Base-by-base conservation (phyloP, 805 yeast species). In the Clavispora vitiphila region DNA sequence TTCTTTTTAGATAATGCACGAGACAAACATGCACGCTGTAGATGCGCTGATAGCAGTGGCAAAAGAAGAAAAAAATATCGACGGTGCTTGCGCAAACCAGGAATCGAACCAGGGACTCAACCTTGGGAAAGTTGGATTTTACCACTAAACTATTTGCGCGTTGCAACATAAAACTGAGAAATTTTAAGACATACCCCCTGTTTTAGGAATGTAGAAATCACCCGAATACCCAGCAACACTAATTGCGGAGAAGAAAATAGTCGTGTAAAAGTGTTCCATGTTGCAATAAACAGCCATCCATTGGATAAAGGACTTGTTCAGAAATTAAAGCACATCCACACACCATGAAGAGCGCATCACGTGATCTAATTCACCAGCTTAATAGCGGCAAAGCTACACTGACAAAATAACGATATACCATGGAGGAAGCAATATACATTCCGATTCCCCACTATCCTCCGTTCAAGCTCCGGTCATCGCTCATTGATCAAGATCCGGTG, bases 401-500 rank as follows among this genome's bases (percentile, higher is more conserved):
- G 10, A 24, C 10, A 27, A 14, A 15, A 27, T 15, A 26, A 23
- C 14, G 10, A 3, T 22, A 34, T 24, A 24, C 32, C 27, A 29
- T 44, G 46, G 42, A 39, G 18, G 46, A 42, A 14, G 24, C 49
- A 36, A 40, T 47, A 1, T 41, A 72, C 35, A 64, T 81, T 4
- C 86, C 86, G 2, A 74, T 83, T 8, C 83, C 85, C 15, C 74
- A 76, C 20, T 85, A 78, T 45, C 93, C 93, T 8, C 89, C 90
- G 1, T 83, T 84, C 62, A 76, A 76, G 46, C 70, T 85, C 21
- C 67, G 93, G 26, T 84, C 90, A 0, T 79, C 87, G n/a, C 65
- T 85, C 56, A 81, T 83, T 6, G 93, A 85, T 55, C 84, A 78
- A 46, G 95, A 85, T 56, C 95, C 95, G 0, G 89, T 85, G 18